phyloP scores from a whole-genome alignment of 371 early-diverging fungal species.

The Furculomyces boomerangus region DNA sequence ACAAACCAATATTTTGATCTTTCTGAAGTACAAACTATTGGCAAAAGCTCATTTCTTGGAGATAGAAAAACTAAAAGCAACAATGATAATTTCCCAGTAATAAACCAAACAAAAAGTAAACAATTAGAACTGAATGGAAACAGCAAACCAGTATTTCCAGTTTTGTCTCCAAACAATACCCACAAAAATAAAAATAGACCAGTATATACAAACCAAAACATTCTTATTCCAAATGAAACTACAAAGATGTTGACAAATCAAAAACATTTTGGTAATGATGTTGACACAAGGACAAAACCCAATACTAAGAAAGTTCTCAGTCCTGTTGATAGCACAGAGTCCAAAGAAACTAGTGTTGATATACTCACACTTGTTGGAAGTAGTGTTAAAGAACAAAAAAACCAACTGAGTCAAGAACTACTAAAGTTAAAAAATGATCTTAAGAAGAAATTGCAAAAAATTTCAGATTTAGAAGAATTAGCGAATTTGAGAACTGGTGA shows the following conservation, averaged over 20 bases:
- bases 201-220: not conserved
- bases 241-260: not conserved
- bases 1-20: not conserved
- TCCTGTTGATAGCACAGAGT: no score
- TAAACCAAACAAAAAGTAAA: no score
- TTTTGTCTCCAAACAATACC: no score
- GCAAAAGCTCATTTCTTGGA: not conserved
- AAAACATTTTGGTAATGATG: not conserved
- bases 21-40: not conserved
- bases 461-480: not conserved
- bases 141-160: no score
- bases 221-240: not conserved
- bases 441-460: not conserved
- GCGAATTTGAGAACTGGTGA: not conserved
- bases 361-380: not conserved
- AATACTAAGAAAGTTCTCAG: not conserved
- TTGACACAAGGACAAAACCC: not conserved
- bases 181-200: not conserved
- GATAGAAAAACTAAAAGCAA: no score
- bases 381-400: not conserved
- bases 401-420: not conserved
- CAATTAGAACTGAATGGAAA: no score
- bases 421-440: not conserved
- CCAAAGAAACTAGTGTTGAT: not conserved
- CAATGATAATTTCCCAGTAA: no score